Conservation (phyloP, 768 basidiomycete genomes). For the Tremella mesenterica region DNA sequence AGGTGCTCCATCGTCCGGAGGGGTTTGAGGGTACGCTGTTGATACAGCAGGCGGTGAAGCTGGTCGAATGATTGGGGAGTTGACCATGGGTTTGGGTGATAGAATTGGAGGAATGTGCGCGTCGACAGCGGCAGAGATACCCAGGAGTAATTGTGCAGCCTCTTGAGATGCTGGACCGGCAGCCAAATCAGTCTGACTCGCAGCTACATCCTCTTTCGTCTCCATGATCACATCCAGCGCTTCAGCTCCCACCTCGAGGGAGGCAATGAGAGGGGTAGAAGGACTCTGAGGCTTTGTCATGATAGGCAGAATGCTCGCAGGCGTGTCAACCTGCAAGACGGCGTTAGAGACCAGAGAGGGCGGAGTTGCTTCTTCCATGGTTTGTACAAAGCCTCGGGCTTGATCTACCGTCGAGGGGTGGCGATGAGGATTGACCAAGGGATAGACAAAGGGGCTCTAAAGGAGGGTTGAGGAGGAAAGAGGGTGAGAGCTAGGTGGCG, state of each 20-base stretch:
- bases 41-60: background rate
- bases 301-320: background rate
- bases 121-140: conserved; percentile 14
- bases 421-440: background rate
- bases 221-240: background rate
- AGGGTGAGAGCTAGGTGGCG: background rate
- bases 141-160: conserved; percentile 23
- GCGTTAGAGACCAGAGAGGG: background rate
- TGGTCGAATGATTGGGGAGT: background rate
- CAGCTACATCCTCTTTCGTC: background rate
- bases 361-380: background rate
- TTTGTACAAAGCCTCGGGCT: background rate
- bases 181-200: conserved; percentile 1
- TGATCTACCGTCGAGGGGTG: background rate
- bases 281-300: background rate
- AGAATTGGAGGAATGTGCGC: no score
- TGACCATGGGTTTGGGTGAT: background rate
- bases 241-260: conserved; percentile 18
- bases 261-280: no score
- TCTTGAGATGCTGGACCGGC: conserved; percentile 15
- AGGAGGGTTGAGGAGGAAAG: conserved; percentile 2
- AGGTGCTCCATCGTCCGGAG: conserved; percentile 14
- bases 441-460: conserved; percentile 1
- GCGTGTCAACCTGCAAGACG: background rate
- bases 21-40: conserved; percentile 21